Conservation (phyloP, 495 filamentous ascomycete genomes). For the Hypoxylon lenormandii region DNA sequence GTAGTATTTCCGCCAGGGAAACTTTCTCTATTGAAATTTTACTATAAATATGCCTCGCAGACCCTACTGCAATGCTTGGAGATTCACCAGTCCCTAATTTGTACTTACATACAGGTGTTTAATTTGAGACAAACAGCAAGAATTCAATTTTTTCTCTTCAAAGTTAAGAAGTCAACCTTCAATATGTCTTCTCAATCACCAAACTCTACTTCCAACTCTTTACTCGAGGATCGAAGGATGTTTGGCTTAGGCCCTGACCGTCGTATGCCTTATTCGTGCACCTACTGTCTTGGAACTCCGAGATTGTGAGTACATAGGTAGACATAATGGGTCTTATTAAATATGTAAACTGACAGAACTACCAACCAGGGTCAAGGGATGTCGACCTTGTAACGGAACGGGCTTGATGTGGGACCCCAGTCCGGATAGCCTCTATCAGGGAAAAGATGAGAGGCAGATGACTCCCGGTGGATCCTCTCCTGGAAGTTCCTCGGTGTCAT, state of each 20-base stretch:
- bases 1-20: no score
- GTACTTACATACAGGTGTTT: no score
- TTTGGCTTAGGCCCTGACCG: slow-evolving; percentile 36
- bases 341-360: neutral
- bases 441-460: slow-evolving; percentile 24
- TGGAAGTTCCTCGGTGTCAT: slow-evolving; percentile 34
- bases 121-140: no score
- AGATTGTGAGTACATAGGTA: slow-evolving; percentile 38
- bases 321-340: neutral
- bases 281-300: slow-evolving; percentile 32
- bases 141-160: no score
- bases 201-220: slow-evolving; percentile 8
- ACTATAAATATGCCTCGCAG: neutral
- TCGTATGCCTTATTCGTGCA: slow-evolving; percentile 38
- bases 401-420: slow-evolving; percentile 36
- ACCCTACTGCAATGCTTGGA: neutral
- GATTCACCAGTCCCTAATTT: no score
- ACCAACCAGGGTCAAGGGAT: slow-evolving; percentile 31
- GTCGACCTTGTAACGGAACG: slow-evolving; percentile 30
- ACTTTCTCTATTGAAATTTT: neutral
- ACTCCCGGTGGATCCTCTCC: slow-evolving; percentile 28
- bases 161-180: neutral
- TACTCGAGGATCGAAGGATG: slow-evolving; percentile 31
- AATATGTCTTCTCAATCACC: slow-evolving; percentile 32
- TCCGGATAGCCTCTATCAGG: slow-evolving; percentile 15